A percentile compares a stretch with the other conserved stretches of the same genome.
Evolutionary conservation across 192 early-diverging fungal species (phyloP).

Genomic region (Coemansia sp.): DNA sequence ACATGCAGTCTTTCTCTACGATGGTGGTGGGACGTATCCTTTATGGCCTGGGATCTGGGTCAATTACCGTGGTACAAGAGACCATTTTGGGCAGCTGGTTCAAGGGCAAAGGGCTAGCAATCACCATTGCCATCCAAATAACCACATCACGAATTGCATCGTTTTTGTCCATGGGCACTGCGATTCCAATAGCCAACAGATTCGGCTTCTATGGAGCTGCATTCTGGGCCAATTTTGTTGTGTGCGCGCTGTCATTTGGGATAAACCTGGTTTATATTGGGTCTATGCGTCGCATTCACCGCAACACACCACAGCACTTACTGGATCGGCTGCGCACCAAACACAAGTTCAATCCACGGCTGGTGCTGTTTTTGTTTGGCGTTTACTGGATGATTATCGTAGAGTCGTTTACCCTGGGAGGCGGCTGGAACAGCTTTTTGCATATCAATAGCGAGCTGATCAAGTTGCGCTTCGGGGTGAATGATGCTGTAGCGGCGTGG

Average conservation of each 20-base stretch:
- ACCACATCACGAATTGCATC: slow-evolving; percentile 70
- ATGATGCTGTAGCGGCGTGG: slow-evolving; percentile 63
- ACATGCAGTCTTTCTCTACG: slow-evolving; percentile 36
- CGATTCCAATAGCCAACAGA: slow-evolving; percentile 58
- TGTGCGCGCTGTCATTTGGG: slow-evolving; percentile 65
- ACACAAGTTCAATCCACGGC: slow-evolving; percentile 57
- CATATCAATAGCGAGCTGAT: slow-evolving; percentile 72
- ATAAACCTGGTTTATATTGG: slow-evolving; percentile 69
- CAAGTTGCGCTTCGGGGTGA: slow-evolving; percentile 63
- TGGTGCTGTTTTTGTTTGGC: slow-evolving; percentile 58
- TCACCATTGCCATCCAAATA: slow-evolving; percentile 67
- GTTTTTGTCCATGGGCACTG: slow-evolving; percentile 66
- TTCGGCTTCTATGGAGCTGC: slow-evolving; percentile 47
- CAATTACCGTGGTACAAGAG: slow-evolving; percentile 78
- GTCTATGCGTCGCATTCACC: slow-evolving; percentile 50
- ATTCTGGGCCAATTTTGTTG: slow-evolving; percentile 61
- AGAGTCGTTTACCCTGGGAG: slow-evolving; percentile 61
- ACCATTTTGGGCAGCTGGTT: slow-evolving; percentile 79
- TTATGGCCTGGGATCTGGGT: slow-evolving; percentile 69
- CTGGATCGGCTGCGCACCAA: slow-evolving; percentile 48
- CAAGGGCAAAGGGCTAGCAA: slow-evolving; percentile 62
- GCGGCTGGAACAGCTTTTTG: slow-evolving; percentile 65
- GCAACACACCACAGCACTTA: slow-evolving; percentile 19
- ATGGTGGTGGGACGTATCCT: slow-evolving; percentile 59
- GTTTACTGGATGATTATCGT: slow-evolving; percentile 62